Percentiles rank a stretch among this genome's conserved stretches.
Conservation (phyloP, 106 monocot genomes). For the Posidonia australis region DNA sequence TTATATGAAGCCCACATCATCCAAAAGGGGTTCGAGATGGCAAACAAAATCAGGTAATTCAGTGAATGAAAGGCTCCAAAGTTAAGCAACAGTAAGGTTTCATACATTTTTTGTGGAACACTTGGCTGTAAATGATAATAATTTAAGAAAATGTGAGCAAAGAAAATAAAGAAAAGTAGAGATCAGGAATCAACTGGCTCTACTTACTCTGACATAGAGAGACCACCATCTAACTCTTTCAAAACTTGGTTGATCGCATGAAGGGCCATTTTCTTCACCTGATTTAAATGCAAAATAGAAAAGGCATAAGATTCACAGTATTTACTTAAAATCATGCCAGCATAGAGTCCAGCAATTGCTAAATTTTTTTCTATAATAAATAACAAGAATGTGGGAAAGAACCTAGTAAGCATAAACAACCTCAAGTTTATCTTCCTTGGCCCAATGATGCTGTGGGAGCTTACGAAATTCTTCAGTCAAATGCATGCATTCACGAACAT, state of each 20-base stretch:
- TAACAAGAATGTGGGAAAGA: neutral
- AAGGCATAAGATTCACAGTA: neutral
- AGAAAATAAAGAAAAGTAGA: too few relatives aligned
- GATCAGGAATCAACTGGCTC: too few relatives aligned
- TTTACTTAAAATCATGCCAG: too few relatives aligned
- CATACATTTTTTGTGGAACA: too few relatives aligned
- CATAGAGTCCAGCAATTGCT: too few relatives aligned
- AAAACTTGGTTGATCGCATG: neutral
- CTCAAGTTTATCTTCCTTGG: conserved; percentile 13
- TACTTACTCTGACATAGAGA: neutral
- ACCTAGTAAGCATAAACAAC: neutral
- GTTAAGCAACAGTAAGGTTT: too few relatives aligned
- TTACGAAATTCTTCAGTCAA: conserved; percentile 7
- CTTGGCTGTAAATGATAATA: too few relatives aligned
- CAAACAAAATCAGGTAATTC: too few relatives aligned
- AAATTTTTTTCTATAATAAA: neutral
- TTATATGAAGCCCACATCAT: too few relatives aligned
- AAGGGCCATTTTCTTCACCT: conserved; percentile 12
- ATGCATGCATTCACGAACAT: conserved; percentile 9
- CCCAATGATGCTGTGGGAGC: conserved; percentile 4
- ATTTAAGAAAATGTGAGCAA: too few relatives aligned
- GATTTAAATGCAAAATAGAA: neutral
- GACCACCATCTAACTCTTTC: neutral
- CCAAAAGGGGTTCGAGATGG: too few relatives aligned
- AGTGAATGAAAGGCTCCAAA: too few relatives aligned